These are phyloP conservation scores for Emericellopsis atlantica DNA, from an alignment of 2,329 filamentous ascomycete genomes.

Conservation along the genomic window DNA sequence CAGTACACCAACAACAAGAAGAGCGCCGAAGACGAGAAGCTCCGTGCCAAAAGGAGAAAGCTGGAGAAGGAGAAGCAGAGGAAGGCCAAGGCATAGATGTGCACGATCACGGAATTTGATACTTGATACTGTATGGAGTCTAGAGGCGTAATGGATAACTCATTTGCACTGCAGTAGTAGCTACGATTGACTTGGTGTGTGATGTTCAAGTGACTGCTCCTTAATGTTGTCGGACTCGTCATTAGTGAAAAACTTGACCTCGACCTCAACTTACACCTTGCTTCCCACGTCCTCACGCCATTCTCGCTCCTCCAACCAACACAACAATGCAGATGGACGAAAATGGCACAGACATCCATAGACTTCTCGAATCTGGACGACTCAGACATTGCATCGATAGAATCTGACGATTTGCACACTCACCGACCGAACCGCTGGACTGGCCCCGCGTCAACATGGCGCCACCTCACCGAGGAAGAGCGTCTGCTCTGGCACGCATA, in stretches of 20 bases:
- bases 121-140: neutral
- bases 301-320: neutral
- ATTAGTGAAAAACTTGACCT: no score
- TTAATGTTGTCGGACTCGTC: no score
- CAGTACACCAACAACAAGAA: slow-evolving; percentile 88
- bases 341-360: neutral
- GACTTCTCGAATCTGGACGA: slow-evolving; percentile 22
- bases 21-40: slow-evolving; percentile 76
- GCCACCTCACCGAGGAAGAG: slow-evolving; percentile 45
- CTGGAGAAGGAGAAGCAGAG: slow-evolving; percentile 55
- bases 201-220: neutral
- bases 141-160: neutral
- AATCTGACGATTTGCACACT: slow-evolving; percentile 31
- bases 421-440: slow-evolving; percentile 59
- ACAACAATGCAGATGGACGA: neutral
- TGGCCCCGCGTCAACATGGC: slow-evolving; percentile 59
- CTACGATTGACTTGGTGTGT: neutral
- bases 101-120: no score
- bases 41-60: slow-evolving; percentile 83
- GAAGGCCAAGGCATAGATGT: slow-evolving; percentile 15
- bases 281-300: no score
- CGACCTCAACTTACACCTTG: no score
- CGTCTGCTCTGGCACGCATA: slow-evolving; percentile 51
- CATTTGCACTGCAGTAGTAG: no score
- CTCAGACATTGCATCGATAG: slow-evolving; percentile 31